Evolutionary conservation across 2,329 filamentous ascomycete genomes (phyloP).

Genomic region (Dothideomycetes sp.): DNA sequence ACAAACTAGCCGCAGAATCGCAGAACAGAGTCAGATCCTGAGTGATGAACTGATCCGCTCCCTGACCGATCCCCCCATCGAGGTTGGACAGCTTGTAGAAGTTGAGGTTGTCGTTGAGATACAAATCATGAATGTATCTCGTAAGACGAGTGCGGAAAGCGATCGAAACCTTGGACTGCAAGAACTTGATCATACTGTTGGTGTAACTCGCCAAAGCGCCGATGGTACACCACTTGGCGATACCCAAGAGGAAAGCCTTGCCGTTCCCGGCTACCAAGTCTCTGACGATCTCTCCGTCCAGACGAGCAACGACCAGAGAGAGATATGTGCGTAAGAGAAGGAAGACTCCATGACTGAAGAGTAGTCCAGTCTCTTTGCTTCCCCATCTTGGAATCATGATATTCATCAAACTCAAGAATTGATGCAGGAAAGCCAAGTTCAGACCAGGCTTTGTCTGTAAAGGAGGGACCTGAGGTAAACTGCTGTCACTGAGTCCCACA

Average conservation of each 20-base stretch:
- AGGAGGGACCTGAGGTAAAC: slow-evolving; percentile 61
- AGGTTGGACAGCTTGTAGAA: slow-evolving; percentile 93
- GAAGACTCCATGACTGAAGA: slow-evolving; percentile 83
- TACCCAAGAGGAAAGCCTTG: slow-evolving; percentile 75
- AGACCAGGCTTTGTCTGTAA: slow-evolving; percentile 86
- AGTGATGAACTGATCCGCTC: slow-evolving; percentile 93
- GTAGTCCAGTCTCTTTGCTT: slow-evolving; percentile 86
- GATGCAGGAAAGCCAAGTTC: slow-evolving; percentile 91
- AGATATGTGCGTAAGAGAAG: slow-evolving; percentile 88
- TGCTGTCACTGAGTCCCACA: slow-evolving; percentile 62
- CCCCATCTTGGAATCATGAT: slow-evolving; percentile 96
- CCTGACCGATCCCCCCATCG: slow-evolving; percentile 84
- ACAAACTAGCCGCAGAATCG: slow-evolving; percentile 79
- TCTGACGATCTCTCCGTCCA: slow-evolving; percentile 92
- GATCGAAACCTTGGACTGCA: slow-evolving; percentile 96
- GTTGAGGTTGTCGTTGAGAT: slow-evolving; percentile 87
- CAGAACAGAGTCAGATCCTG: slow-evolving; percentile 96
- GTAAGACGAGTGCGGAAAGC: slow-evolving; percentile 93
- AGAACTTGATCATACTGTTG: slow-evolving; percentile 97
- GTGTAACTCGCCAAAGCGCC: slow-evolving; percentile 92
- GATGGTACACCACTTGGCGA: slow-evolving; percentile 90
- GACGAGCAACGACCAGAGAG: slow-evolving; percentile 79
- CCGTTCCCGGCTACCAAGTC: slow-evolving; percentile 95
- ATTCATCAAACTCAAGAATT: slow-evolving; percentile 90
- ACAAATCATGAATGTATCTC: slow-evolving; percentile 93